Evolutionary conservation across 2,329 filamentous ascomycete genomes (phyloP).

Genomic region (Fusarium nygamai): DNA sequence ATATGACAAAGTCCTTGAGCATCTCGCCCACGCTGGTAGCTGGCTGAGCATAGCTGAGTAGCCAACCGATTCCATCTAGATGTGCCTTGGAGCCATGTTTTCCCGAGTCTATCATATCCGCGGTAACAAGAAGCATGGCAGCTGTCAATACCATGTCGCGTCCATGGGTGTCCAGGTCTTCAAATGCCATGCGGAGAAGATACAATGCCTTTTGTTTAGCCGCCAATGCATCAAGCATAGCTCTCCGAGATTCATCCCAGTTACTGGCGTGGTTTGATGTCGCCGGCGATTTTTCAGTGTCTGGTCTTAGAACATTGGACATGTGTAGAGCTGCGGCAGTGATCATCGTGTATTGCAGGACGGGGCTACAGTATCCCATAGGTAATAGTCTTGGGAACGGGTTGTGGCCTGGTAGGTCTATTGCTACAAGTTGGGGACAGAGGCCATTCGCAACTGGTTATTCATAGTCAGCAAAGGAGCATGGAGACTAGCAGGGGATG

Average conservation of each 20-base stretch:
- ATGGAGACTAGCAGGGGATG: too few species aligned
- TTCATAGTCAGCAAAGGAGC: background rate
- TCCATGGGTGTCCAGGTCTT: background rate
- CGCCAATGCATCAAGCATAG: background rate
- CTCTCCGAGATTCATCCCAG: background rate
- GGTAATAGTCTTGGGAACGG: background rate
- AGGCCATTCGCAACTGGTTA: background rate
- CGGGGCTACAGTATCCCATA: background rate
- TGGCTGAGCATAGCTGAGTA: background rate
- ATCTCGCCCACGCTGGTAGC: background rate
- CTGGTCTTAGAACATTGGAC: constrained; percentile 2
- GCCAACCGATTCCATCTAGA: constrained; percentile 1
- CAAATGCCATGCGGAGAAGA: background rate
- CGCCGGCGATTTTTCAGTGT: background rate
- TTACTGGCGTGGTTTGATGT: background rate
- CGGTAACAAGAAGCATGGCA: background rate
- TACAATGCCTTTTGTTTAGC: background rate
- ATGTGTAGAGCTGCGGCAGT: constrained; percentile 7
- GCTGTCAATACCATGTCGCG: background rate
- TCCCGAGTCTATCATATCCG: constrained; percentile 8
- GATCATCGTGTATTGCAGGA: background rate
- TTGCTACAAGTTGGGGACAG: background rate
- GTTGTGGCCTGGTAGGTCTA: constrained; percentile 3
- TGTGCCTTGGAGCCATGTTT: constrained; percentile 15
- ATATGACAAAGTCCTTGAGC: constrained; percentile 12